Evolutionary conservation across 768 basidiomycete genomes (phyloP), one percentile per base, ranked within the genome.

Genomic region (Hericium alpestre): DNA sequence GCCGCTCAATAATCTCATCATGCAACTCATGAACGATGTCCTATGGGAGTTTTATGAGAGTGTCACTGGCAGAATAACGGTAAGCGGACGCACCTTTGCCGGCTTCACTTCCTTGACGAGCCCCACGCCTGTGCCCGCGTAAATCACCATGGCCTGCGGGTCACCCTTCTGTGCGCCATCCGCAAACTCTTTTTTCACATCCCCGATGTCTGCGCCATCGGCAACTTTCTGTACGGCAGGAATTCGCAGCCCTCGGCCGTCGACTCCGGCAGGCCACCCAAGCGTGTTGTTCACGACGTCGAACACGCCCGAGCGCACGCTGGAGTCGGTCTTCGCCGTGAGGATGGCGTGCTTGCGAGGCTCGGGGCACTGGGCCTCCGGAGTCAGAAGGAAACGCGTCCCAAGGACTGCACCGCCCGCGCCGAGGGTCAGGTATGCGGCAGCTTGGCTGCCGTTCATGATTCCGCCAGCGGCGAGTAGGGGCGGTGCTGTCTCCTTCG

Each of bases 391-490:
- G 65, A 91, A 88, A 8, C 87, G 84, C 0, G 90, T 92, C 54
- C 90, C 90, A 20, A 84, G 64, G 37, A 84, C 84, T 9, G 71
- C 83, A 4, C 85, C 90, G 25, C 81, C 72, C 2, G 81, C 86
- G 13, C 89, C 89, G 39, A 86, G 75, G 4, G 78, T 69, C 56
- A 93, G 77, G 47, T 84, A 66, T 4, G 83, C 73, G 38, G 86
- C 84, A 50, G 89, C 65, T 55, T 90, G 85, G 0, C 73, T 65
- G 16, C 89, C 87, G 25, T 74, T 80, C 2, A 76, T 74, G 54
- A 93, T 62, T 0, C 90, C 90, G 27, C 90, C 90, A 2, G 90
- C 89, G 16, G 82, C 89, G 38, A 92, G 69, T 53, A 92, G 61
- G 3, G 79, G 79, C 0, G 81, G 80, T 5, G 73, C 71, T 38